These are phyloP conservation scores for Picea glauca DNA, from an alignment of 75 land plant genomes.

Conservation along the genomic window DNA sequence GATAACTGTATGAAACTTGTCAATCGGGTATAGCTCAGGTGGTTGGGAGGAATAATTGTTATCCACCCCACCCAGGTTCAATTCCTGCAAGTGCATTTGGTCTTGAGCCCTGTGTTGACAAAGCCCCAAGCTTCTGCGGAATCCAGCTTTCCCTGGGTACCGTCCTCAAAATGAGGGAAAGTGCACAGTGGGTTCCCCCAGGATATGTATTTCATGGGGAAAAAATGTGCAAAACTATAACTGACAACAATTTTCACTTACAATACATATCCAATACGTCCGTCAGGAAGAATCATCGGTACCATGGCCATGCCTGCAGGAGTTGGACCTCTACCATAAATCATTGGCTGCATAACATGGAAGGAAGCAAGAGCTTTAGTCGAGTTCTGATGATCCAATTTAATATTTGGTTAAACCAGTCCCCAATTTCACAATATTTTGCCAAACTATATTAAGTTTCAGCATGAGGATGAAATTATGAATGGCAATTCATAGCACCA, in stretches of 20 bases:
- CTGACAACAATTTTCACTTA: constrained; percentile 40
- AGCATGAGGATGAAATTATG: too few relatives aligned
- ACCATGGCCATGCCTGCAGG: constrained; percentile 93
- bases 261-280: constrained; percentile 93
- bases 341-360: constrained; percentile 60
- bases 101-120: constrained; percentile 7
- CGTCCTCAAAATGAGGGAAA: background rate
- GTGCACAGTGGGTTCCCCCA: background rate
- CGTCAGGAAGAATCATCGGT: constrained; percentile 94
- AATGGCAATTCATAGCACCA: too few relatives aligned
- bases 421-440: too few relatives aligned
- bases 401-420: too few relatives aligned
- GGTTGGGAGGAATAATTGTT: background rate
- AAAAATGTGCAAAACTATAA: background rate
- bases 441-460: too few relatives aligned
- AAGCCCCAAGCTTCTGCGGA: constrained; percentile 4
- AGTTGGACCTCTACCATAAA: constrained; percentile 77
- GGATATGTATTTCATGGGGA: background rate
- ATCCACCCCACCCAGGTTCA: background rate
- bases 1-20: background rate
- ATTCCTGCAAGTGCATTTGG: background rate
- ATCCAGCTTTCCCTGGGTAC: constrained; percentile 31
- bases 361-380: background rate
- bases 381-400: background rate
- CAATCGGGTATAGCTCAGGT: background rate